A percentile compares a stretch with the other conserved stretches of the same genome.
These are phyloP conservation scores for Tieghemostelium lacteum DNA, from an alignment of 78 protist genomes.

Conservation along the genomic window DNA sequence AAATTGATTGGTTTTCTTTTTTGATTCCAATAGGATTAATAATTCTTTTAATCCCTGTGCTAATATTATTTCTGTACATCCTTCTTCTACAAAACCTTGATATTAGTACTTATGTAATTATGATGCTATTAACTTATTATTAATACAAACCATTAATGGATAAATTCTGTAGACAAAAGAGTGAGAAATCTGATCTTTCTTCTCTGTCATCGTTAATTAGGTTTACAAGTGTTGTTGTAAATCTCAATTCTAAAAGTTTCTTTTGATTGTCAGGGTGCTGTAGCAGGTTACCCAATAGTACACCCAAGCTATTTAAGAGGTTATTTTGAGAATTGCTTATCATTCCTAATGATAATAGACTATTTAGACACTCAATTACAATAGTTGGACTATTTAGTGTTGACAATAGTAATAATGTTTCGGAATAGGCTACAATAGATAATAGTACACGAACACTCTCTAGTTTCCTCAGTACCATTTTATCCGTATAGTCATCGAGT, in stretches of 20 bases:
- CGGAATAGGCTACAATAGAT: slow-evolving; percentile 52
- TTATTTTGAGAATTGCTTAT: slow-evolving; percentile 29
- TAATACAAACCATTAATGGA: slow-evolving; percentile 29
- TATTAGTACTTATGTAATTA: neutral
- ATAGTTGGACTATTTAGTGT: slow-evolving; percentile 3
- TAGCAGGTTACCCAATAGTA: slow-evolving; percentile 48
- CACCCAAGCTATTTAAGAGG: slow-evolving; percentile 21
- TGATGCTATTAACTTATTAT: neutral
- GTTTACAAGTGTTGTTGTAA: slow-evolving; percentile 23
- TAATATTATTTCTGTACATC: slow-evolving; percentile 37
- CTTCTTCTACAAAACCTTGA: no score
- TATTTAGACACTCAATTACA: slow-evolving; percentile 27
- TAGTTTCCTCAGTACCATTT: slow-evolving; percentile 4
- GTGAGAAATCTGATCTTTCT: slow-evolving; percentile 55
- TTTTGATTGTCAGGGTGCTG: slow-evolving; percentile 14
- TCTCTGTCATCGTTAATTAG: slow-evolving; percentile 45
- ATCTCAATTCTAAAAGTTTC: slow-evolving; percentile 31
- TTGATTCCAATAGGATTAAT: slow-evolving; percentile 4
- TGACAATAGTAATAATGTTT: slow-evolving; percentile 24
- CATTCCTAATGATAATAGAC: slow-evolving; percentile 29
- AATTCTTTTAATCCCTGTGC: slow-evolving; percentile 43
- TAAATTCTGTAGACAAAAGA: slow-evolving; percentile 53
- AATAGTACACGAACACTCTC: slow-evolving; percentile 28
- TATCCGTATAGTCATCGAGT: slow-evolving; percentile 30
- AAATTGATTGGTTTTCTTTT: neutral